Evolutionary conservation across 306 rosid genomes (phyloP).

Genomic region (Cucumis melo): DNA sequence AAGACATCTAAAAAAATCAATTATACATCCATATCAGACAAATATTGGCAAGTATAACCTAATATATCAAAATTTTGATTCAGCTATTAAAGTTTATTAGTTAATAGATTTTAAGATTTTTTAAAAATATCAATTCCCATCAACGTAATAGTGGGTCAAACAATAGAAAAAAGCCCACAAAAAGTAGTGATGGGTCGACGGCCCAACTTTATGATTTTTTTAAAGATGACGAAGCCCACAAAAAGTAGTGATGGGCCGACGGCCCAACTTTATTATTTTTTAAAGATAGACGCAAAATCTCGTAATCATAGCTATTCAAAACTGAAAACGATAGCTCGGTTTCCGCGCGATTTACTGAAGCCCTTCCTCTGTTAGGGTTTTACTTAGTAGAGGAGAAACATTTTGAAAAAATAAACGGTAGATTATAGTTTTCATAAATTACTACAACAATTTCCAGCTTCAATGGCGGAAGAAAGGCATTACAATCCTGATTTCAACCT

Average conservation of each 20-base stretch:
- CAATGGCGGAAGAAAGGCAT: constrained; percentile 10
- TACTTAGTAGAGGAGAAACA: neutral
- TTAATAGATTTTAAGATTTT: too few relatives aligned
- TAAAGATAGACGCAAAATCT: too few relatives aligned
- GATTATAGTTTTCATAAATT: neutral
- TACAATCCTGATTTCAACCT: constrained; percentile 7
- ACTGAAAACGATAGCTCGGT: neutral
- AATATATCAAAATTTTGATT: too few relatives aligned
- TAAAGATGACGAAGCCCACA: too few relatives aligned
- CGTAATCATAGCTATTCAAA: neutral
- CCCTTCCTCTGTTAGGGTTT: constrained; percentile 1
- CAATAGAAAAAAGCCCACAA: neutral
- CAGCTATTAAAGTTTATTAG: too few relatives aligned
- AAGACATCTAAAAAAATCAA: too few relatives aligned
- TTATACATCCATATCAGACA: too few relatives aligned
- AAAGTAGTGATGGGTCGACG: neutral
- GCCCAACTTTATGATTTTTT: neutral
- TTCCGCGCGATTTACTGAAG: neutral
- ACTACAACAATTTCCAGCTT: neutral
- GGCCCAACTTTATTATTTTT: neutral
- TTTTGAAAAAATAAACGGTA: too few relatives aligned
- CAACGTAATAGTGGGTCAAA: neutral
- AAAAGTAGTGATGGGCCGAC: neutral
- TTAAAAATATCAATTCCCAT: too few relatives aligned
- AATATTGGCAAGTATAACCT: too few relatives aligned